Evolutionary conservation across 1,139 yeast species (phyloP).

Genomic region (Magnusiomyces tetraspermus): DNA sequence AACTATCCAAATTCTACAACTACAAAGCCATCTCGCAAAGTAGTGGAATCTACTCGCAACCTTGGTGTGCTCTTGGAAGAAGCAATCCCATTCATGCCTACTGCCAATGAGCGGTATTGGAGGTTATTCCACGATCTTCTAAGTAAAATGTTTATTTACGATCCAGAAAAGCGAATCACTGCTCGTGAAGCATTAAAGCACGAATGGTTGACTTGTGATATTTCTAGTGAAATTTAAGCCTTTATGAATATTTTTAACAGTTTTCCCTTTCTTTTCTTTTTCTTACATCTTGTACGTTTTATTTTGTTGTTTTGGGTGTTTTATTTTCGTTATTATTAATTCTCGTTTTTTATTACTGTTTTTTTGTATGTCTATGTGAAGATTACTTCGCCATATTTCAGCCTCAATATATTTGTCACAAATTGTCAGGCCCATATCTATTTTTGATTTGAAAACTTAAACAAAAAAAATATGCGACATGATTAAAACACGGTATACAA

Average conservation of each 20-base stretch:
- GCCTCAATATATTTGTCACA: too few species aligned
- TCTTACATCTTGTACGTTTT: background rate
- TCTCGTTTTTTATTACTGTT: too few species aligned
- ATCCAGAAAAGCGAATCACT: slow-evolving; percentile 65
- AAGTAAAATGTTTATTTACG: slow-evolving; percentile 61
- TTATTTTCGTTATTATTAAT: too few species aligned
- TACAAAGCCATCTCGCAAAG: slow-evolving; percentile 37
- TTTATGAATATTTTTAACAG: background rate
- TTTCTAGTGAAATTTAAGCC: slow-evolving; percentile 2
- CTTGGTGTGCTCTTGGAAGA: slow-evolving; percentile 37
- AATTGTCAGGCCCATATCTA: too few species aligned
- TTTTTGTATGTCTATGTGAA: too few species aligned
- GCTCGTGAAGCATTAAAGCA: slow-evolving; percentile 71
- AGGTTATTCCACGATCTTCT: slow-evolving; percentile 48
- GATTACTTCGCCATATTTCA: too few species aligned
- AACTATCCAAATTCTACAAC: slow-evolving; percentile 35
- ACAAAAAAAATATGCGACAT: too few species aligned
- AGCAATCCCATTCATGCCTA: slow-evolving; percentile 16
- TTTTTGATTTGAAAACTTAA: too few species aligned
- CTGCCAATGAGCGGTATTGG: slow-evolving; percentile 36
- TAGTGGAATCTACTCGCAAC: slow-evolving; percentile 43
- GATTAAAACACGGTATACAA: too few species aligned
- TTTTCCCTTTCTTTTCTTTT: background rate
- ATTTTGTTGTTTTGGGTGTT: too few species aligned
- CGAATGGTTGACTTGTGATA: slow-evolving; percentile 39